Base-by-base conservation (phyloP, 192 early-diverging fungal genomes). In the Phlyctochytrium bullatum region DNA sequence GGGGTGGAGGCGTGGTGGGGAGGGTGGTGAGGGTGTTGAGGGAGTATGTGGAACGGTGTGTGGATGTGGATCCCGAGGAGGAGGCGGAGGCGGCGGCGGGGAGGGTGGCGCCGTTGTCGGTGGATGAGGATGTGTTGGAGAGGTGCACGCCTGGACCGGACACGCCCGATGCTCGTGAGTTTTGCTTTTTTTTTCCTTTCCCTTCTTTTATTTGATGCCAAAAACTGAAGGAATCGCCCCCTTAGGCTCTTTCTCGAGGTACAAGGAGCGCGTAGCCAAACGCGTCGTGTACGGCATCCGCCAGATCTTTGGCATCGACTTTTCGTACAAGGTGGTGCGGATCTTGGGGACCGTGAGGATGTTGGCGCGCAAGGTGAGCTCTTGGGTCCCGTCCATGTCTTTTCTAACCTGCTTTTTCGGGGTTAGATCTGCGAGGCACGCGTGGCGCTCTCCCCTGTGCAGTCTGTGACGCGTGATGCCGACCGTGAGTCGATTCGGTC, bases 271-370 rank as follows among this genome's bases (percentile, higher is more conserved):
- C 12, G 73, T 82, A 4, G 69, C 71, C 17, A 68, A 73, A 30
- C 81, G 92, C 20, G 84, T 96, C 29, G 92, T 91, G 23, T 92
- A 94, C 70, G 90, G 83, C 12, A 88, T 96, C 64, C 87, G 88
- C 59, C 74, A 87, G 36, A 85, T 90, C 64, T 95, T 91, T 74
- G 91, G 91, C 28, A 85, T 98, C 36, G 93, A 98, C 69, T 95
- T 98, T 78, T 84, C 91, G 2, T 91, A 88, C 86, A 81, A 88
- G 53, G 88, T 92, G 1, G 80, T 90, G 1, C 65, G 68, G 0
- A 47, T 78, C 10, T 83, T 86, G 61, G 69, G 74, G 30, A 80
- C 74, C 62, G 79, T 87, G 27, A 59, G 68, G 34, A 52, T 72
- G 17, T 76, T 91, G 4, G 81, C 82, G 12, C 64, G 76, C 59